These are phyloP conservation scores for Aspergillus sp. DNA, from an alignment of 2,329 filamentous ascomycete genomes.

Conservation along the genomic window DNA sequence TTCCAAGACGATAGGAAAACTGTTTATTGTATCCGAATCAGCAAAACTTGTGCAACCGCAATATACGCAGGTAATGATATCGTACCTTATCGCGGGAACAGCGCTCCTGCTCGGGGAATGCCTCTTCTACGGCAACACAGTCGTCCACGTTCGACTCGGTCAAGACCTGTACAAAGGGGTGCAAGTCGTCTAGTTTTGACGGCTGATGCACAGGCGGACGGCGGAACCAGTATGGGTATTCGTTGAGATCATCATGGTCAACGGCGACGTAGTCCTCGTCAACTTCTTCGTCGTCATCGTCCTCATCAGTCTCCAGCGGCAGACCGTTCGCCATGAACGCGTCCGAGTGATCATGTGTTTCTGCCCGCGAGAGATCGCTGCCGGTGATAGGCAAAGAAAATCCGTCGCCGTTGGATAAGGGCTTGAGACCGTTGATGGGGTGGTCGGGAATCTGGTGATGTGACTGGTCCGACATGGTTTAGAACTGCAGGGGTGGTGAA, in stretches of 20 bases:
- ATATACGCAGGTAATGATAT: neutral
- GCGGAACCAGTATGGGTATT: constrained; percentile 44
- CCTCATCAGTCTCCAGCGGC: constrained; percentile 28
- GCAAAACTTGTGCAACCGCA: neutral
- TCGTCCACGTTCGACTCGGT: constrained; percentile 54
- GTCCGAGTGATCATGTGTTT: constrained; percentile 28
- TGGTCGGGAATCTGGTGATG: constrained; percentile 31
- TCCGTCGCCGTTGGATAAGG: constrained; percentile 32
- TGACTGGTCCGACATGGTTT: constrained; percentile 31
- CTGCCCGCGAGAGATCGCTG: constrained; percentile 29
- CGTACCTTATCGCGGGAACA: constrained; percentile 61
- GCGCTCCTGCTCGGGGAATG: constrained; percentile 60
- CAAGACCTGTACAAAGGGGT: constrained; percentile 73
- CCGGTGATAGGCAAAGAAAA: constrained; percentile 28
- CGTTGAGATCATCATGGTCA: constrained; percentile 41
- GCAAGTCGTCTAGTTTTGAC: constrained; percentile 57
- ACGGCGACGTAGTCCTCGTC: constrained; percentile 45
- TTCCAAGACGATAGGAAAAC: constrained; percentile 74
- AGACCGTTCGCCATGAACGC: constrained; percentile 31
- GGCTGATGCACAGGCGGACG: constrained; percentile 38
- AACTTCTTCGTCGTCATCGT: constrained; percentile 34
- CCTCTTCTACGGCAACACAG: constrained; percentile 59
- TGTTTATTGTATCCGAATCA: constrained; percentile 37
- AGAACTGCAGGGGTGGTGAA: neutral
- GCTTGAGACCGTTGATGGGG: constrained; percentile 31